A percentile compares a stretch with the other conserved stretches of the same genome.
phyloP scores from a whole-genome alignment of 805 yeast species.

The Candida broadrunensis region DNA sequence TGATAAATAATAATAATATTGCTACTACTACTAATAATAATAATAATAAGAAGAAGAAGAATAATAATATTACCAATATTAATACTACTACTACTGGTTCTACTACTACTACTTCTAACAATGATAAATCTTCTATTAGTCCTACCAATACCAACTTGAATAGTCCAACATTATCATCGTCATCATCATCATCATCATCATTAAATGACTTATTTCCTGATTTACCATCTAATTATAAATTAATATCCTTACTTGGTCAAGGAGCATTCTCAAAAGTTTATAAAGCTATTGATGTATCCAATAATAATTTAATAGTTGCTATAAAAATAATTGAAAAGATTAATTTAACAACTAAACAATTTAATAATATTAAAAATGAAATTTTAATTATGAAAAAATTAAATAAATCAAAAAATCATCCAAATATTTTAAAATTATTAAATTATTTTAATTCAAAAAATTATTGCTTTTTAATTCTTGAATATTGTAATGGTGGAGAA shows the following conservation, averaged over 20 bases:
- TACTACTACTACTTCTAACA: not conserved
- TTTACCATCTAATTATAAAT: constrained; percentile 27
- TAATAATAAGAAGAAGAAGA: no score
- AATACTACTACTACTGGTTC: not conserved
- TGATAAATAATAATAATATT: no score
- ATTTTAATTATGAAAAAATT: constrained; percentile 69
- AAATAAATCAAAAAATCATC: constrained; percentile 37
- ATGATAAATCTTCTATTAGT: not conserved
- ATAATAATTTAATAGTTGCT: constrained; percentile 48
- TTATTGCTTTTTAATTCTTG: constrained; percentile 63
- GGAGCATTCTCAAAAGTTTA: constrained; percentile 92
- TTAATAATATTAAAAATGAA: constrained; percentile 63
- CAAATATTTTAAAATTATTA: constrained; percentile 56
- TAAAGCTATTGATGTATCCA: constrained; percentile 51
- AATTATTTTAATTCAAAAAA: constrained; percentile 50
- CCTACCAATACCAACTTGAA: not conserved
- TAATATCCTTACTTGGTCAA: constrained; percentile 53
- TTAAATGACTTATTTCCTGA: constrained; percentile 16
- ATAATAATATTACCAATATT: no score
- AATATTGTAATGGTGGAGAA: constrained; percentile 75
- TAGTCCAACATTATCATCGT: no score
- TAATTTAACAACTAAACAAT: constrained; percentile 49
- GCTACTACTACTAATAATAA: not conserved
- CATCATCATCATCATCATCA: not conserved
- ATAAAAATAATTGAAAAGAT: constrained; percentile 71